These are phyloP conservation scores for Hansenula anomala DNA, from an alignment of 1,139 yeast species.

Conservation along the genomic window DNA sequence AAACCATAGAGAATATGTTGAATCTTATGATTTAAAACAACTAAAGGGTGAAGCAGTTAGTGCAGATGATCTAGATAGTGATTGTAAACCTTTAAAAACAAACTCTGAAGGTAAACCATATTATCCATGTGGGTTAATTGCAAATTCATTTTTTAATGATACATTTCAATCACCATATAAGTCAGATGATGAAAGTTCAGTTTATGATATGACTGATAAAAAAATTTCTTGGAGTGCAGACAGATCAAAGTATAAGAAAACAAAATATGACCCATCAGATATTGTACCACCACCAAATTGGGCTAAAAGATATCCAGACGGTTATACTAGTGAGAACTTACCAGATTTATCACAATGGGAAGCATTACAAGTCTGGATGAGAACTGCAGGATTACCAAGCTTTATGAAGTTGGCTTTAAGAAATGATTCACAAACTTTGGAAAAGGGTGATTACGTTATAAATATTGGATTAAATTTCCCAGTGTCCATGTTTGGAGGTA, in stretches of 20 bases:
- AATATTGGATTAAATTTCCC: constrained; percentile 66
- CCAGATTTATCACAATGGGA: constrained; percentile 58
- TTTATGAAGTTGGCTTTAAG: constrained; percentile 64
- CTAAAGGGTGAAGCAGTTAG: constrained; percentile 57
- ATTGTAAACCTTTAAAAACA: constrained; percentile 57
- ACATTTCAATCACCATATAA: constrained; percentile 48
- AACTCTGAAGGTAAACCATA: constrained; percentile 46
- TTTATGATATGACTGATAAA: constrained; percentile 44
- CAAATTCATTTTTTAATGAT: constrained; percentile 73
- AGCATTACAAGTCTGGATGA: constrained; percentile 74
- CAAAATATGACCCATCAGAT: constrained; percentile 50
- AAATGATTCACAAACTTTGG: constrained; percentile 43
- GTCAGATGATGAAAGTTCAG: constrained; percentile 33
- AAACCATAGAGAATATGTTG: constrained; percentile 74
- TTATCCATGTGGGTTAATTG: constrained; percentile 79
- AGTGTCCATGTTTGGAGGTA: constrained; percentile 62
- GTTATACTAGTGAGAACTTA: constrained; percentile 60
- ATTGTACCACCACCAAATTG: constrained; percentile 80
- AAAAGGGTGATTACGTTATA: constrained; percentile 56
- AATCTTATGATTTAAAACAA: constrained; percentile 63
- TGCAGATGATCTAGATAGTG: constrained; percentile 38
- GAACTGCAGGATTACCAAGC: constrained; percentile 72
- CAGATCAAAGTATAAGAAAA: constrained; percentile 50
- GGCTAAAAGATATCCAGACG: constrained; percentile 60
- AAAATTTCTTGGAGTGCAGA: constrained; percentile 72